Conservation (phyloP, 495 filamentous ascomycete genomes). For the Aspergillus olivimuriae region DNA sequence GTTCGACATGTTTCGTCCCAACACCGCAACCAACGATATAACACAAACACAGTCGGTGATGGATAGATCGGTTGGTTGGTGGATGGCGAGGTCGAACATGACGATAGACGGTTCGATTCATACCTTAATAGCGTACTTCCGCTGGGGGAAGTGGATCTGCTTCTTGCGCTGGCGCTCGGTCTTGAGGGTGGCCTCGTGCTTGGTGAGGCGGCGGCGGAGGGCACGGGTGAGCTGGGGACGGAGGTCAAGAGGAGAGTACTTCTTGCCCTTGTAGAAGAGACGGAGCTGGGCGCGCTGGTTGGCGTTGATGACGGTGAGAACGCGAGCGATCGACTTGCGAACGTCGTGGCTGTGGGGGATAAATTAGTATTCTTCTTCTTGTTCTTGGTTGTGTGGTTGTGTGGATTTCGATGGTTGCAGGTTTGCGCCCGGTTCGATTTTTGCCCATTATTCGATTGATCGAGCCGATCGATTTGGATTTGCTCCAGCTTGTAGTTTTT, state of each 20-base stretch:
- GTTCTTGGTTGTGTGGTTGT: neutral
- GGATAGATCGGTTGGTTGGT: too few relatives aligned
- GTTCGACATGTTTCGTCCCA: neutral
- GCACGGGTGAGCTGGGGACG: conserved; percentile 94
- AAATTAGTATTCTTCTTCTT: conserved; percentile 19
- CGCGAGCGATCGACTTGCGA: conserved; percentile 97
- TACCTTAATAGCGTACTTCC: conserved; percentile 99
- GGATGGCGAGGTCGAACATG: too few relatives aligned
- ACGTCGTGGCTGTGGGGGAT: conserved; percentile 75
- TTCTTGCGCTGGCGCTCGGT: conserved; percentile 94
- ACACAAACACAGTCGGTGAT: too few relatives aligned
- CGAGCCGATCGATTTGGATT: neutral
- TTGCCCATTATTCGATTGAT: too few relatives aligned
- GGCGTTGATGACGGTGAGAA: conserved; percentile 98
- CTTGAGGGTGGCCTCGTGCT: conserved; percentile 72
- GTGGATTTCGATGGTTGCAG: neutral
- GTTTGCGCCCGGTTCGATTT: conserved; percentile 1
- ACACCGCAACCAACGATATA: too few relatives aligned
- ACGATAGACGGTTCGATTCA: too few relatives aligned
- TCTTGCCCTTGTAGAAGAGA: conserved; percentile 99
- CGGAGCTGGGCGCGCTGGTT: conserved; percentile 97
- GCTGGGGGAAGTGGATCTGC: conserved; percentile 89
- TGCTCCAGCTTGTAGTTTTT: neutral
- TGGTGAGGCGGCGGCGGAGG: conserved; percentile 84
- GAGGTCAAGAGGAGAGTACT: conserved; percentile 95